These are phyloP conservation scores for Erythrobasidium hasegawianum DNA, from an alignment of 1,284 basidiomycete species.

Conservation along the genomic window DNA sequence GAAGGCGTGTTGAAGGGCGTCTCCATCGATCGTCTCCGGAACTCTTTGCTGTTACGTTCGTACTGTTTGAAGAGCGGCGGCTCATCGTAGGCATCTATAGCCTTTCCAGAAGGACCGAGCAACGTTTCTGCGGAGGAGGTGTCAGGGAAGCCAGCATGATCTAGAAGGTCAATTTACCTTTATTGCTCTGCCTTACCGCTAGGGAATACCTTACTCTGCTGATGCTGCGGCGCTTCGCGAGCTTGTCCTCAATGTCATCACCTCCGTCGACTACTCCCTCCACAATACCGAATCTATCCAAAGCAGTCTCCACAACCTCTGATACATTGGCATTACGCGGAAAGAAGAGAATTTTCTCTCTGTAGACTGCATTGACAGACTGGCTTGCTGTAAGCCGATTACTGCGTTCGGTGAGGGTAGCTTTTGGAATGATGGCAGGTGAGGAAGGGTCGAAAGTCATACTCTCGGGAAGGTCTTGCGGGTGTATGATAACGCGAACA, in stretches of 20 bases:
- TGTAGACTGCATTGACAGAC: constrained; percentile 23
- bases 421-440: constrained; percentile 79
- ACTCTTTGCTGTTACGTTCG: constrained; percentile 60
- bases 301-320: constrained; percentile 85
- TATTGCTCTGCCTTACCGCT: constrained; percentile 54
- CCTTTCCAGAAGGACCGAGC: constrained; percentile 69
- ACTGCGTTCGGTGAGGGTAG: constrained; percentile 41
- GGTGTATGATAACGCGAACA: constrained; percentile 77
- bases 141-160: constrained; percentile 52
- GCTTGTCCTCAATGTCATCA: constrained; percentile 91
- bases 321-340: constrained; percentile 92
- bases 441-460: constrained; percentile 87
- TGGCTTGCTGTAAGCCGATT: not conserved
- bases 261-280: constrained; percentile 97
- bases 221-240: constrained; percentile 71
- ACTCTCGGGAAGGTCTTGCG: constrained; percentile 85
- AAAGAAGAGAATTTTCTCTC: constrained; percentile 73
- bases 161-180: constrained; percentile 54
- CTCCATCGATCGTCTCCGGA: constrained; percentile 83
- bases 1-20: constrained; percentile 66
- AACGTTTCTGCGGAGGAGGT: constrained; percentile 60
- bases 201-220: constrained; percentile 76
- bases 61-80: constrained; percentile 67
- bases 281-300: constrained; percentile 86
- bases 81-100: constrained; percentile 75